Evolutionary conservation across 495 filamentous ascomycete species (phyloP), one percentile per base, ranked within the genome.

Genomic region (Tuber aestivum): DNA sequence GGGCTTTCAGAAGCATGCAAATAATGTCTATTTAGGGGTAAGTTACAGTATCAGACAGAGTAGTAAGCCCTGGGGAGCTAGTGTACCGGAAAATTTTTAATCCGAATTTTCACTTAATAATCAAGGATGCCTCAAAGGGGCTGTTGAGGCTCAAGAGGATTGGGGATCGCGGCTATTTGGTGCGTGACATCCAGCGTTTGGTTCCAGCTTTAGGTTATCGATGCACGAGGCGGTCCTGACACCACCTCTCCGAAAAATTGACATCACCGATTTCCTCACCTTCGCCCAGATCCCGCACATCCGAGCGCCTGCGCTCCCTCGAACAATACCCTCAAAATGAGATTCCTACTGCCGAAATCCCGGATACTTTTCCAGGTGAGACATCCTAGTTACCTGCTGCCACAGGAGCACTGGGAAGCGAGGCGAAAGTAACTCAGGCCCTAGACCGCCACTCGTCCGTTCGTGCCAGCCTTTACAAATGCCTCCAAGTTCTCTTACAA

Each of bases 231-330:
- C 27, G 12, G 32, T n/a, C 56, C 56, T 35, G 2, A 35, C 27
- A 35, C 56, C 27, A n/a, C 56, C 50, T n/a, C n/a, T 65, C 27
- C 56, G 14, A 65, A 65, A 65, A 65, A 65, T 65, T 20, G 75
- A 70, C 77, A 65, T 72, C 78, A 73, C 69, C 75, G 41, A 78
- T 78, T 74, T 74, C 75, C 50, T 73, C 71, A 68, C 70, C 50
- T 14, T n/a, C 50, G n/a, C 50, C n/a, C 48, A 32, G 3, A 61
- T n/a, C 56, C n/a, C 27, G 18, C 56, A 65, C 27, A 35, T 18
- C 56, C 27, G 27, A 65, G 35, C 16, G 35, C 27, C 27, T 27
- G 16, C 56, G 14, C 27, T 35, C 56, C 16, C 27, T 65, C 32
- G 1, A 27, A 65, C 56, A 35, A 35, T 65, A 65, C 27, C 27